Base-by-base conservation (phyloP, 202 grass and related monocot species). In the Setaria italica region DNA sequence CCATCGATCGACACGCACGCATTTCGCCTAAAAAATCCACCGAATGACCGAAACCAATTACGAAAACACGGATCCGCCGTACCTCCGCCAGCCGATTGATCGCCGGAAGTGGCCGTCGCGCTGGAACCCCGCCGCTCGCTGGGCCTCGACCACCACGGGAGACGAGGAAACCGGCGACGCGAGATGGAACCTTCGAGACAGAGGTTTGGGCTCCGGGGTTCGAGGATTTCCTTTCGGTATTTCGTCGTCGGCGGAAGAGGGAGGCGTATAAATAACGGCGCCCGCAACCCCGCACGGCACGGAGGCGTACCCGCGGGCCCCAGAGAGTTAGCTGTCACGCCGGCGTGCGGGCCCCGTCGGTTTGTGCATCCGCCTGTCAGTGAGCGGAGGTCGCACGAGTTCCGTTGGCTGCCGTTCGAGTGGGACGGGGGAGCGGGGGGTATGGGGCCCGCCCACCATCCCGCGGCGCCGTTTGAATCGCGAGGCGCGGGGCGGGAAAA, bases 391-490 rank as follows among this genome's bases (percentile, higher is more conserved):
- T 20, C 0, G 7, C 0, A 0, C 0, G 0, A 0, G 72, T 2
- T 1, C 9, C 15, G 84, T 73, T 37, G 47, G 8, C 21, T 43
- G 9, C 3, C 5, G 33, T 10, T 50, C 10, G 68, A 47, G 12
- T 12, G 54, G 2, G 32, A 5, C 5, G 7, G 54, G 54, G 80
- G 84, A 79, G 81, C 80, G 76, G 76, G 33, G 7, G 59, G 4
- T 11, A 6, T 2, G 77, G 83, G 64, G 46, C 64, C 55, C 17
- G 11, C 39, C n/a, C 16, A 7, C 70, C 46, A 33, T 6, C 63
- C 49, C 64, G 49, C 64, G 11, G 50, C 16, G 84, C 17, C 51
- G 75, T 86, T 91, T 85, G 89, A 91, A 81, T 90, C 62, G 76
- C 56, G 66, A 21, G 78, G 79, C 49, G 67, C 74, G 70, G 87